Percentiles rank a stretch among this genome's conserved stretches.
phyloP scores from a whole-genome alignment of 345 rosid species.

The Garcia nutans region DNA sequence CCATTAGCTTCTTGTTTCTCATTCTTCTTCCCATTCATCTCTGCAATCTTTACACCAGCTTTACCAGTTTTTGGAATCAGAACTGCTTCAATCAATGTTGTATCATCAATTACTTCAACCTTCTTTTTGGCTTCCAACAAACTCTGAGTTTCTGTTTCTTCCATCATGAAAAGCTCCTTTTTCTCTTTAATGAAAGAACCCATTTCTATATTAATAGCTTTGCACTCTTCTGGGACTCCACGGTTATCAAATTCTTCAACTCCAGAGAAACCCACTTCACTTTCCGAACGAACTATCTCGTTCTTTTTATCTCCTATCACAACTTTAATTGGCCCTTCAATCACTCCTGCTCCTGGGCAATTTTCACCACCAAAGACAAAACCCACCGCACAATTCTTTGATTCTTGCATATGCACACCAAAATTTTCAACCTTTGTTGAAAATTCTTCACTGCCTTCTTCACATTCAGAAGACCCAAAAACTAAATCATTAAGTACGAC shows the following conservation, averaged over 20 bases:
- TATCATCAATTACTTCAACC: slow-evolving; percentile 69
- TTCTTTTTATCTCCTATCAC: slow-evolving; percentile 3
- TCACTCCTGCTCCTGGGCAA: neutral
- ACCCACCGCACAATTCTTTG: slow-evolving; percentile 16
- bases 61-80: slow-evolving; percentile 30
- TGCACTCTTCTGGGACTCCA: neutral
- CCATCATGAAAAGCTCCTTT: neutral
- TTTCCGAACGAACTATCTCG: slow-evolving; percentile 15
- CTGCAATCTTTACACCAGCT: slow-evolving; percentile 30
- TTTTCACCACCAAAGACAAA: slow-evolving; percentile 1
- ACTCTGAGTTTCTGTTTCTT: slow-evolving; percentile 28
- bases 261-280: neutral
- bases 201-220: neutral
- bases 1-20: slow-evolving; percentile 38
- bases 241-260: slow-evolving; percentile 16
- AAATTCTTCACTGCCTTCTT: slow-evolving; percentile 8
- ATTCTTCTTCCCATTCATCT: slow-evolving; percentile 38
- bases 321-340: slow-evolving; percentile 10
- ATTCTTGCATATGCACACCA: slow-evolving; percentile 14
- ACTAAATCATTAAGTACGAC: slow-evolving; percentile 19
- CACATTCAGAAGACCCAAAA: slow-evolving; percentile 21
- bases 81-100: slow-evolving; percentile 57
- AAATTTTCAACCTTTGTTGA: slow-evolving; percentile 14
- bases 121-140: slow-evolving; percentile 62
- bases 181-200: slow-evolving; percentile 18